Evolutionary conservation across 805 yeast species (phyloP), one percentile per base, ranked within the genome.

Genomic region (Saturnispora quitensis): DNA sequence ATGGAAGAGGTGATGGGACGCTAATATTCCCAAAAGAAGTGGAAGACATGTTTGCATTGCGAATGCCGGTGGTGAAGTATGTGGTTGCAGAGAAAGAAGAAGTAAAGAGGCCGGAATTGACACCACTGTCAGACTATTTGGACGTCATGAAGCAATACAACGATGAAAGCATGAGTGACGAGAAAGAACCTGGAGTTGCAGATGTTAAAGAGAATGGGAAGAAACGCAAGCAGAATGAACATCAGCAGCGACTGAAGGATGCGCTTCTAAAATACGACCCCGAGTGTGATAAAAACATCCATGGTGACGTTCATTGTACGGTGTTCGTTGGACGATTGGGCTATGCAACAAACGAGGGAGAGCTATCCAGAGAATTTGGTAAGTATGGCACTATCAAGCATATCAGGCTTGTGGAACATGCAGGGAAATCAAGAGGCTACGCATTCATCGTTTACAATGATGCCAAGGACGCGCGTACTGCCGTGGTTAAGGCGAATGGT

Each of bases 221-320:
- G 40, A 45, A 34, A n/a, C 24, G 22, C n/a, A 25, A 18, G 28
- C 44, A 40, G 25, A 15, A 4, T 15, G 27, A 15, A n/a, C 44
- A 45, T 34, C 47, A 45, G 20, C 36, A 33, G 17, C 18, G 27
- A n/a, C 28, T 45, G n/a, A 48, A 31, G 40, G 27, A 24, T 24
- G 72, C 67, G 20, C 56, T 70, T 13, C 52, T 60, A 3, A 54
- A 62, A 1, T 78, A 86, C 86, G 66, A 80, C 49, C 89, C 90
- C 0, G 62, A 65, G 3, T 59, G 63, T 1, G 90, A 84, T 59
- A 75, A 79, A 1, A 75, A 81, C 43, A 70, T 81, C 13, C 65
- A 68, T 18, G 85, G 84, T 1, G 95, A 89, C 61, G 95, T 97
- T 1, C 81, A 76, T 61, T 72, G 73, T 53, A 91, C 97, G 0